Base-by-base conservation (phyloP, 2,329 filamentous ascomycete species). In the Harringtonia aguacate region DNA sequence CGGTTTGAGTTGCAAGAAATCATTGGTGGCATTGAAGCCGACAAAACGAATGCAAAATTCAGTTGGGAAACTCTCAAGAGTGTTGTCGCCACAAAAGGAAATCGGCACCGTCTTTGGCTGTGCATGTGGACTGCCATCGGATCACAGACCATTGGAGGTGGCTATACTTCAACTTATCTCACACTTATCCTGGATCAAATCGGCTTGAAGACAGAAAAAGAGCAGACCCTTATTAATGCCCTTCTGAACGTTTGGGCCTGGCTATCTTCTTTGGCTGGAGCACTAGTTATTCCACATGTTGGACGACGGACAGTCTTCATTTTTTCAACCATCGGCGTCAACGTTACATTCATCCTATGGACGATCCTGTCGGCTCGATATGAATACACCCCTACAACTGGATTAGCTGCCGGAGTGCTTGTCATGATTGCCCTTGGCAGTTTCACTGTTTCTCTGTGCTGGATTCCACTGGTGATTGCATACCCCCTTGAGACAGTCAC, bases 401-500 rank as follows among this genome's bases (percentile, higher is more conserved):
- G n/a, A n/a, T n/a, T n/a, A n/a, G n/a, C n/a, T n/a, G n/a, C n/a
- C n/a, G n/a, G n/a, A n/a, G n/a, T n/a, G n/a, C n/a, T n/a, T n/a
- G n/a, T n/a, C n/a, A n/a, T n/a, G n/a, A n/a, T n/a, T n/a, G n/a
- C n/a, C n/a, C n/a, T n/a, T n/a, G n/a, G n/a, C 36, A 27, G 15
- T 17, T 29, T 29, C 22, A 28, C 29, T n/a, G n/a, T 7, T 14
- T 13, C 15, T 9, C 55, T 62, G 14, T 59, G 60, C 15, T 62
- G 56, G 56, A 61, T 60, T 38, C 55, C 53, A 2, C 46, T 61
- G 3, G 54, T 57, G 0, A 66, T 63, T 45, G 63, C 64, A 1
- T 66, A 66, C 43, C 50, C 61, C 41, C 56, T 61, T n/a, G 63
- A 67, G 46, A 52, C 63, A 10, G 60, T 67, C 27, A 64, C 64